These are phyloP conservation scores for Terfezia claveryi DNA, from an alignment of 495 filamentous ascomycete species.

Conservation along the genomic window DNA sequence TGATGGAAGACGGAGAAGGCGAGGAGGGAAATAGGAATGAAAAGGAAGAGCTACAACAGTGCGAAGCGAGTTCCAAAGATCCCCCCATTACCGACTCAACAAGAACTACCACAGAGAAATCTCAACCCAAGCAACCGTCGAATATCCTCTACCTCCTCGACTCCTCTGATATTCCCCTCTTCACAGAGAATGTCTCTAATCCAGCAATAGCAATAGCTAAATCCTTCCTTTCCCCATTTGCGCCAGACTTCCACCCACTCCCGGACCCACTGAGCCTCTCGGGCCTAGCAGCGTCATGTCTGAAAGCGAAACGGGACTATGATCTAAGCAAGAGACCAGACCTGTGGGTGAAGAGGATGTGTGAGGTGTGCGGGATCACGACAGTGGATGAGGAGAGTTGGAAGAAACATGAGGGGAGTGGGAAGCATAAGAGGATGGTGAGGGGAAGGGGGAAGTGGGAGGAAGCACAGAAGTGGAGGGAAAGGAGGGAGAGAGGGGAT, in stretches of 20 bases:
- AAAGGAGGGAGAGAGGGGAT: slow-evolving; percentile 12
- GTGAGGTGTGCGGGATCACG: slow-evolving; percentile 50
- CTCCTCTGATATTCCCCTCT: slow-evolving; percentile 37
- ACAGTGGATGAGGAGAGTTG: slow-evolving; percentile 51
- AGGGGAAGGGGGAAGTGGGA: slow-evolving; percentile 9
- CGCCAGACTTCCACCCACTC: slow-evolving; percentile 18
- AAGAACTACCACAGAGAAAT: too few relatives aligned
- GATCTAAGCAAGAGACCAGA: slow-evolving; percentile 25
- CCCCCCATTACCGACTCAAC: too few relatives aligned
- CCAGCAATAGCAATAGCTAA: slow-evolving; percentile 39
- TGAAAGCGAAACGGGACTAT: slow-evolving; percentile 29
- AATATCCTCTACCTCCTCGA: slow-evolving; percentile 40
- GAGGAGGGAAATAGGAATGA: neutral
- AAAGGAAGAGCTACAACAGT: too few relatives aligned
- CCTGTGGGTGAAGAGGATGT: slow-evolving; percentile 32
- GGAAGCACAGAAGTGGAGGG: slow-evolving; percentile 9
- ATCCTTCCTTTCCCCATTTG: neutral
- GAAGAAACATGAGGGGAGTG: slow-evolving; percentile 26
- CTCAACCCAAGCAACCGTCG: too few relatives aligned
- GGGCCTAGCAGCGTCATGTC: slow-evolving; percentile 32
- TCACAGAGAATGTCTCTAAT: slow-evolving; percentile 34
- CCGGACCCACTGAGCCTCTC: slow-evolving; percentile 43
- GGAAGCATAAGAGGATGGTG: slow-evolving; percentile 11
- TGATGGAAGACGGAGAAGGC: neutral
- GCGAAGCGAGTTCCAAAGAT: too few relatives aligned